Evolutionary conservation across 805 yeast genomes (phyloP), one percentile per base, ranked within the genome.

Genomic region (Cyberlindnera galapagoensis): DNA sequence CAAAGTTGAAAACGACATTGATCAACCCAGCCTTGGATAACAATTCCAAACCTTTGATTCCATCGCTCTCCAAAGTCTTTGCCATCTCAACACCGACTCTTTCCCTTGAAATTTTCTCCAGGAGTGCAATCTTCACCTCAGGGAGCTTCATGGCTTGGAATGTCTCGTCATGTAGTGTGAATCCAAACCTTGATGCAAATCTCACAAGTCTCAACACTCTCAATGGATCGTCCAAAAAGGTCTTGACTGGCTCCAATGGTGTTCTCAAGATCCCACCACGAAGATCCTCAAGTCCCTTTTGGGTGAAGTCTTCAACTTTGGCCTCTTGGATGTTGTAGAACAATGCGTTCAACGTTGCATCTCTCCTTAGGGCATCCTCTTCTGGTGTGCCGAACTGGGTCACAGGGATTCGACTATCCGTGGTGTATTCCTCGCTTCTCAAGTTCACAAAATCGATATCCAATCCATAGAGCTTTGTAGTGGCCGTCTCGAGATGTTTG

Each of bases 401-500:
- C 2, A 63, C 55, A 1, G 99, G 99, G n/a, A 92, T 86, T 33
- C 98, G 62, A 30, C 94, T 80, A 23, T 80, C 79, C 15, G 71
- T 74, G 0, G 94, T 76, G 51, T 92, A 92, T 47, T 74, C 81
- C 52, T 92, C 98, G 23, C 80, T 77, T 42, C 99, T 65, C 42
- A 92, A 64, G 56, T 90, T 90, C 31, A 94, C 98, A 54, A 92
- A 86, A 60, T 92, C 99, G 33, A 92, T 74, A 48, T 86, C 95
- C n/a, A 80, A 54, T 1, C 79, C 94, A 49, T 71, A 84, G 9
- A 92, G 57, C 48, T 77, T 82, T 1, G 96, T 87, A 4, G 97
- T 92, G 25, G 97, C 94, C 1, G 99, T 94, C 49, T 92, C 99
- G 46, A 92, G 62, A 62, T 92, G 99, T 60, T 92, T 94, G 2